A percentile compares a stretch with the other conserved stretches of the same genome.
Conservation (phyloP, 169 alveolate genomes). For the Amoebophrya sp. region DNA sequence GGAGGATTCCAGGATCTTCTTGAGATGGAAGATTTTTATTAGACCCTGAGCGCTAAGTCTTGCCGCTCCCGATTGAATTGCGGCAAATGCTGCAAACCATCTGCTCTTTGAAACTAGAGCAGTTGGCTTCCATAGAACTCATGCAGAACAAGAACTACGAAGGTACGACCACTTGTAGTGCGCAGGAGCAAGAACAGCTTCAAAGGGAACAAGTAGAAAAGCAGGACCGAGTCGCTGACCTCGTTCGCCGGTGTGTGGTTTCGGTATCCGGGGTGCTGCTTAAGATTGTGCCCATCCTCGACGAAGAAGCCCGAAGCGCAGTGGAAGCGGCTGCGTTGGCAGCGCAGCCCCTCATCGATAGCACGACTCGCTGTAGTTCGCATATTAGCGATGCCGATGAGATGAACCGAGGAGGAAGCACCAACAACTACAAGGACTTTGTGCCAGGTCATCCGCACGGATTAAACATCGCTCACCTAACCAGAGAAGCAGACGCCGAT, state of each 20-base stretch:
- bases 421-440: neutral
- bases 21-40: too few relatives aligned
- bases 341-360: too few relatives aligned
- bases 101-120: too few relatives aligned
- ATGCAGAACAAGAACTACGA: too few relatives aligned
- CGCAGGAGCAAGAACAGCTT: too few relatives aligned
- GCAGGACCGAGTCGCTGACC: neutral
- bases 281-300: neutral
- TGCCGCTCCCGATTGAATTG: too few relatives aligned
- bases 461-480: neutral
- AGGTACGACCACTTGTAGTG: too few relatives aligned
- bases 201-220: neutral
- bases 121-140: too few relatives aligned
- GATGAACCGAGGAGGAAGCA: neutral
- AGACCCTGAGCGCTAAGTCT: too few relatives aligned
- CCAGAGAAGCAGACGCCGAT: neutral
- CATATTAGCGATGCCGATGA: neutral
- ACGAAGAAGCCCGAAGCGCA: neutral
- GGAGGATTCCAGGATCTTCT: too few relatives aligned
- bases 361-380: neutral
- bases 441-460: neutral
- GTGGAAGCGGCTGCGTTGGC: neutral
- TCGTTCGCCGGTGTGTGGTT: neutral
- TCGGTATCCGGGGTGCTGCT: neutral
- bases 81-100: too few relatives aligned